Evolutionary conservation across 1,284 basidiomycete genomes (phyloP).

Genomic region (Moesziomyces sp.): DNA sequence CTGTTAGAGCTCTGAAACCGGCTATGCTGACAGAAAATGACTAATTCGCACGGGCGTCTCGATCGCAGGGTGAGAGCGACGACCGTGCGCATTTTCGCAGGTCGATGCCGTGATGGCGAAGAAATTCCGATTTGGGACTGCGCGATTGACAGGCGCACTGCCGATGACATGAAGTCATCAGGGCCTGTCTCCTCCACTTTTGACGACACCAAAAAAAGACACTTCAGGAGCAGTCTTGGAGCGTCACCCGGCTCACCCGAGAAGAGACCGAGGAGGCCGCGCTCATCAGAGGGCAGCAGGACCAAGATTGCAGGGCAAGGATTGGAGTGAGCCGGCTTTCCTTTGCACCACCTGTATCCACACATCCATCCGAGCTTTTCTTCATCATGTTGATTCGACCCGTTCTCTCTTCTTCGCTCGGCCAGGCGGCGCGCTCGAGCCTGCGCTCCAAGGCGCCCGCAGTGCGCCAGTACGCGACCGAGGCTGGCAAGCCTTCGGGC

Average conservation of each 20-base stretch:
- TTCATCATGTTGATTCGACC: constrained; percentile 46
- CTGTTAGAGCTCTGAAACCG: not conserved
- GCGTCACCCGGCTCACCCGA: no score
- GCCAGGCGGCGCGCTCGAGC: constrained; percentile 45
- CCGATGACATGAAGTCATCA: constrained; percentile 18
- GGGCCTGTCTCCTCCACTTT: constrained; percentile 10
- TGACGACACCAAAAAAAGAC: not conserved
- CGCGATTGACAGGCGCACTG: not conserved
- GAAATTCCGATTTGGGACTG: not conserved
- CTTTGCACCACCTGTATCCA: not conserved
- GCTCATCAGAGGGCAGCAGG: not conserved
- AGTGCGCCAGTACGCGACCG: constrained; percentile 41
- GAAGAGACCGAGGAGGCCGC: not conserved
- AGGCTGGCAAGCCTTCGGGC: constrained; percentile 45
- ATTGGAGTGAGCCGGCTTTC: not conserved
- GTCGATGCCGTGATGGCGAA: not conserved
- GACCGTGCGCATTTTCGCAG: not conserved
- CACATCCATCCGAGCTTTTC: not conserved
- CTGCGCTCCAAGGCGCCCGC: constrained; percentile 44
- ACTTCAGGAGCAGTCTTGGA: no score
- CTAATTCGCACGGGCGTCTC: not conserved
- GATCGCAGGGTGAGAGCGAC: not conserved
- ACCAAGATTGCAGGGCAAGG: not conserved
- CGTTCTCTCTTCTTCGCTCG: constrained; percentile 42
- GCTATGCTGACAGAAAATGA: not conserved